A percentile compares a stretch with the other conserved stretches of the same genome.
phyloP scores from a whole-genome alignment of 768 basidiomycete species.

The Tulasnella calospora region DNA sequence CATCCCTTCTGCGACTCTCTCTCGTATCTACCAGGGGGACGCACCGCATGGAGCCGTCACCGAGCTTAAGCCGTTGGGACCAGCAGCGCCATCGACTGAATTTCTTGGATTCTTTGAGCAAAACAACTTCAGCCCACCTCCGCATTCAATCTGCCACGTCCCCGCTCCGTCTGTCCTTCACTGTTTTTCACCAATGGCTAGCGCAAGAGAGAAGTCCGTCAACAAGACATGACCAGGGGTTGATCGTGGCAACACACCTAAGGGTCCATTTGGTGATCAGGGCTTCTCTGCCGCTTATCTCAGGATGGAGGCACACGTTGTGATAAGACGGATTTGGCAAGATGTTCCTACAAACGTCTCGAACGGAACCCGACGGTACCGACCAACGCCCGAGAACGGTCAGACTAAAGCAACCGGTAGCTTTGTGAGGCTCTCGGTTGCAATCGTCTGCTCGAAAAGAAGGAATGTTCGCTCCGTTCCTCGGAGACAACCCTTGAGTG shows the following conservation, averaged over 20 bases:
- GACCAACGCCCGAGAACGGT: not conserved
- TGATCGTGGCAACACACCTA: not conserved
- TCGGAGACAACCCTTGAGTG: not conserved
- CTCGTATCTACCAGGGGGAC: not conserved
- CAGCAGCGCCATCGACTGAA: not conserved
- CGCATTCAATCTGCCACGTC: not conserved
- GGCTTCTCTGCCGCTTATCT: not conserved
- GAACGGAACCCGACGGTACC: not conserved
- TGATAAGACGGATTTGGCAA: not conserved
- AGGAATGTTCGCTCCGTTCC: not conserved
- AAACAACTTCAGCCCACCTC: not conserved
- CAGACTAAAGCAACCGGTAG: not conserved
- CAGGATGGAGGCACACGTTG: not conserved
- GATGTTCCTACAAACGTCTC: not conserved
- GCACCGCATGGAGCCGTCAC: not conserved
- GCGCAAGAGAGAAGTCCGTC: not conserved
- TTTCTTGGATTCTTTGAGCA: not conserved
- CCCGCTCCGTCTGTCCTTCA: not conserved
- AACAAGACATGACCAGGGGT: not conserved
- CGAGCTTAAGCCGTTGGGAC: not conserved
- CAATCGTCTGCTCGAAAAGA: not conserved
- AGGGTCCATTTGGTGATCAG: slow-evolving; percentile 8
- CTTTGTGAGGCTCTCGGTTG: not conserved
- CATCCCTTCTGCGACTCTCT: not conserved
- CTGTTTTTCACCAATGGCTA: not conserved